Evolutionary conservation across 2,329 filamentous ascomycete species (phyloP), one percentile per base, ranked within the genome.

Genomic region (Mycogone perniciosa): DNA sequence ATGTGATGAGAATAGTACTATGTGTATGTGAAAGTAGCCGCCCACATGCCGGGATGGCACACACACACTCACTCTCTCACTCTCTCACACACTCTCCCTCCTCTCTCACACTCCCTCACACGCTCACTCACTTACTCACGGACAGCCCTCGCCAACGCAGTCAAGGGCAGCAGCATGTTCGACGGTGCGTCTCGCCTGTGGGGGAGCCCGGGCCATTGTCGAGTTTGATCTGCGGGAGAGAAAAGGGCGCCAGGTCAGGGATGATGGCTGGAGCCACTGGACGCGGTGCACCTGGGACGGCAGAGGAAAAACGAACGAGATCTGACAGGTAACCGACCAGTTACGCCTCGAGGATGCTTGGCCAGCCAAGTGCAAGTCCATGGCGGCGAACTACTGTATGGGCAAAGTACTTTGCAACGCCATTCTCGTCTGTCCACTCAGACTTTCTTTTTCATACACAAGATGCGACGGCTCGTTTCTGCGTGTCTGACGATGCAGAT

Each of bases 381-480:
- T 42, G 54, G 48, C 43, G 34, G 48, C 41, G 46, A 35, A 46
- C 42, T 38, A 44, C 47, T 33, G 46, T 33, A 42, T 29, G 39
- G 31, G 40, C 35, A 39, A 27, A 31, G 40, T 11, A 13, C 52
- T 26, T 39, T 30, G 27, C 31, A 31, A 26, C 13, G 35, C 35
- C n/a, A 37, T 44, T n/a, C 31, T 20, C 26, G 40, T 27, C 41
- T 48, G 38, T 46, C 51, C 46, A 62, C 20, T 44, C 57, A 48
- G 39, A 57, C 27, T 50, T 54, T 55, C 44, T 58, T 53, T 42
- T 59, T 58, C 50, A 55, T 49, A 10, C 53, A 41, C 31, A 58
- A 57, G 37, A 46, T 53, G 50, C 52, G 53, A 50, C 47, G 43
- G 45, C 52, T 55, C 48, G 52, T 54, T 42, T 52, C 44, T 52